Evolutionary conservation across 2,329 filamentous ascomycete species (phyloP).

Genomic region (Pyrenochaeta sp.): DNA sequence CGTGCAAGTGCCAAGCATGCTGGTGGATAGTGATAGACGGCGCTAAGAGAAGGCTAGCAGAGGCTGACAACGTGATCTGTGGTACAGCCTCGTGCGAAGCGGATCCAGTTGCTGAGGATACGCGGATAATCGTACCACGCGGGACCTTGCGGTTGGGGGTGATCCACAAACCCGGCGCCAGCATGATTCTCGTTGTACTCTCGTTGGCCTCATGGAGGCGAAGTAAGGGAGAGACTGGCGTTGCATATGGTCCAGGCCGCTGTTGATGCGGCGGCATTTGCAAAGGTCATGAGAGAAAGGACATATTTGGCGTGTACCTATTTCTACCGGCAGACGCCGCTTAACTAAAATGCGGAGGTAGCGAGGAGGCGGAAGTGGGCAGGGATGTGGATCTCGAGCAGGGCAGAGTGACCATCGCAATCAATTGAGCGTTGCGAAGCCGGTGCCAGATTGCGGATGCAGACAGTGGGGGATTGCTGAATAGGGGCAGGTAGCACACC

Average conservation of each 20-base stretch:
- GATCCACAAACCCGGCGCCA: constrained; percentile 8
- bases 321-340: constrained; percentile 7
- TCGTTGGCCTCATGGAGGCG: constrained; percentile 20
- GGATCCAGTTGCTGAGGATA: constrained; percentile 14
- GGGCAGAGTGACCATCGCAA: constrained; percentile 20
- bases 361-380: constrained; percentile 9
- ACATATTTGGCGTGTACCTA: not conserved
- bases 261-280: too few relatives aligned
- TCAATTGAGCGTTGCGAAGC: constrained; percentile 15
- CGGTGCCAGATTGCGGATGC: constrained; percentile 20
- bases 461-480: constrained; percentile 12
- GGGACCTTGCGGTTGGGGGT: not conserved
- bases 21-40: not conserved
- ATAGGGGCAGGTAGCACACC: constrained; percentile 9
- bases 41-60: constrained; percentile 1
- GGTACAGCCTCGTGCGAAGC: constrained; percentile 17
- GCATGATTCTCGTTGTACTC: constrained; percentile 15
- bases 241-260: constrained; percentile 3
- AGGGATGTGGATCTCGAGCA: constrained; percentile 17
- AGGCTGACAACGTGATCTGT: constrained; percentile 8
- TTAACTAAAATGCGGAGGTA: constrained; percentile 11
- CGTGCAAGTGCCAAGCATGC: constrained; percentile 2
- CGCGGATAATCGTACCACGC: constrained; percentile 1
- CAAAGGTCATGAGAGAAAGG: too few relatives aligned
- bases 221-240: constrained; percentile 17